These are phyloP conservation scores for Tympanopsis confertula DNA, from an alignment of 2,329 filamentous ascomycete genomes.

Conservation along the genomic window DNA sequence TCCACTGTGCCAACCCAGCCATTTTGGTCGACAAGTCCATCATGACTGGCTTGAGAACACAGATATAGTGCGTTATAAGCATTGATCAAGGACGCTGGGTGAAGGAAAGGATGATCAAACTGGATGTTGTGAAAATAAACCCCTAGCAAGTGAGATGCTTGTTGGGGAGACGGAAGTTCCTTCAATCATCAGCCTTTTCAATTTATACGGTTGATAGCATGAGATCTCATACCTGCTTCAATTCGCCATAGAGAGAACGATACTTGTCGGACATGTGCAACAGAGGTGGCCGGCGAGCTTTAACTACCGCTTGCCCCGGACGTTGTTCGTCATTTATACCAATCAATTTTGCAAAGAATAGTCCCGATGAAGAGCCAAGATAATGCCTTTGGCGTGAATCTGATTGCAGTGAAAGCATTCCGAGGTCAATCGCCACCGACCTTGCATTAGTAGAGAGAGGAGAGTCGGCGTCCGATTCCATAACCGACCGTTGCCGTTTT, in stretches of 20 bases:
- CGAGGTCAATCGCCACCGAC: slow-evolving; percentile 19
- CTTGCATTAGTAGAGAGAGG: slow-evolving; percentile 11
- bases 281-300: slow-evolving; percentile 6
- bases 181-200: slow-evolving; percentile 3
- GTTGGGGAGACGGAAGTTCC: slow-evolving; percentile 12
- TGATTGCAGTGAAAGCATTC: slow-evolving; percentile 22
- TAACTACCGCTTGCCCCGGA: slow-evolving; percentile 3
- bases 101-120: slow-evolving; percentile 16
- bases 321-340: slow-evolving; percentile 9
- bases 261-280: slow-evolving; percentile 8
- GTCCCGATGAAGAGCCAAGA: slow-evolving; percentile 21
- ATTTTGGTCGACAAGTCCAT: slow-evolving; percentile 9
- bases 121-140: slow-evolving; percentile 15
- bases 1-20: slow-evolving; percentile 10
- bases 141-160: slow-evolving; percentile 10
- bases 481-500: too few species aligned
- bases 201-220: slow-evolving; percentile 2
- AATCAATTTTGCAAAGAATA: slow-evolving; percentile 18
- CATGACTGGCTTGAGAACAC: slow-evolving; percentile 7
- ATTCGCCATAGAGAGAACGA: slow-evolving; percentile 4
- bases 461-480: too few species aligned
- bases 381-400: slow-evolving; percentile 23
- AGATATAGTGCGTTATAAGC: slow-evolving; percentile 12
- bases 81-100: slow-evolving; percentile 12
- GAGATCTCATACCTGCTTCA: slow-evolving; percentile 3